A percentile compares a stretch with the other conserved stretches of the same genome.
These are phyloP conservation scores for Venturia asperata DNA, from an alignment of 2,329 filamentous ascomycete genomes.

Conservation along the genomic window DNA sequence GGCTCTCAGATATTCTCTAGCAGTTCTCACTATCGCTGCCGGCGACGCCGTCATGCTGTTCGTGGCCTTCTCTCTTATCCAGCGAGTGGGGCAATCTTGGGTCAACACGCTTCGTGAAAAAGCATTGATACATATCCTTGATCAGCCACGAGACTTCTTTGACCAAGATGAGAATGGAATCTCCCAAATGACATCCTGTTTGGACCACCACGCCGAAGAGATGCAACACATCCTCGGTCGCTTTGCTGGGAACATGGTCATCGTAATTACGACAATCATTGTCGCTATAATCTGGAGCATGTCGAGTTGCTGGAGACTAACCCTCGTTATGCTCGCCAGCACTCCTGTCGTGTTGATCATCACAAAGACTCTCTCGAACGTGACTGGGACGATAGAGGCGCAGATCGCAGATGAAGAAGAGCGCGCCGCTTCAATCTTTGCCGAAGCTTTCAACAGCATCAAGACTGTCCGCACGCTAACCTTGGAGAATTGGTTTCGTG, in stretches of 20 bases:
- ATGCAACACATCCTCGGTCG: slow-evolving; percentile 75
- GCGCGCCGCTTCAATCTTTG: slow-evolving; percentile 54
- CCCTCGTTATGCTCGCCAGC: slow-evolving; percentile 64
- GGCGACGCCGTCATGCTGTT: slow-evolving; percentile 61
- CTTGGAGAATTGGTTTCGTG: slow-evolving; percentile 63
- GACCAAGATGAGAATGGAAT: slow-evolving; percentile 59
- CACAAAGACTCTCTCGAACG: slow-evolving; percentile 56
- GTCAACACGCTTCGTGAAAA: slow-evolving; percentile 61
- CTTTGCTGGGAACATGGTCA: slow-evolving; percentile 64
- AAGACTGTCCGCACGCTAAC: slow-evolving; percentile 69
- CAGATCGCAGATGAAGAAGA: slow-evolving; percentile 58
- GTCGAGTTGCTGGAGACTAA: slow-evolving; percentile 68
- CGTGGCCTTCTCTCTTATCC: slow-evolving; percentile 62
- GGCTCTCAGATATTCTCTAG: slow-evolving; percentile 60
- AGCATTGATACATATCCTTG: slow-evolving; percentile 62
- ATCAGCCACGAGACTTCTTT: slow-evolving; percentile 75
- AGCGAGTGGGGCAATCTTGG: slow-evolving; percentile 68
- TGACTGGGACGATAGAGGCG: slow-evolving; percentile 66
- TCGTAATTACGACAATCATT: slow-evolving; percentile 58
- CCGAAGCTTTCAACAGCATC: slow-evolving; percentile 72
- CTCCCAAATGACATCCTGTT: slow-evolving; percentile 57
- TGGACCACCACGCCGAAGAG: slow-evolving; percentile 80
- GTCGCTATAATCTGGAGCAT: slow-evolving; percentile 71
- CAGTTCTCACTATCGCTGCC: slow-evolving; percentile 60
- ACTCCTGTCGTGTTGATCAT: slow-evolving; percentile 60